Evolutionary conservation across 2,329 filamentous ascomycete genomes (phyloP), one percentile per base, ranked within the genome.

Genomic region (Exophiala viscosa): DNA sequence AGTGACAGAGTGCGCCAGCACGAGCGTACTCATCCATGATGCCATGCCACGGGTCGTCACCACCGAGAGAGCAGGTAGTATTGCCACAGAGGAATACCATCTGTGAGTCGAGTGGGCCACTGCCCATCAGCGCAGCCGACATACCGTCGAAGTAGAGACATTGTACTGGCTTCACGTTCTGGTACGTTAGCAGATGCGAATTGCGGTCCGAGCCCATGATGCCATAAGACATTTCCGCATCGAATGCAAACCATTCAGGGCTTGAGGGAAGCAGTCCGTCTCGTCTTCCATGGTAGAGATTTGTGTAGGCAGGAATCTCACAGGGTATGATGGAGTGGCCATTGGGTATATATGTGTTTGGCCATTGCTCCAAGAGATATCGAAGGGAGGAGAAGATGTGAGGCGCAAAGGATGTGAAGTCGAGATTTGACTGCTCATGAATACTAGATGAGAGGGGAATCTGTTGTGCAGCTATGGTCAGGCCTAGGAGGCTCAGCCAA

Each of bases 161-260:
- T 50, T 67, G 69, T 7, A 73, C 63, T 8, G 67, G 63, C 4
- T 70, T 70, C 14, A 68, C 74, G 1, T 74, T 75, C 58, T 77
- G 71, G 60, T 76, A 80, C 1, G 73, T 77, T 34, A 78, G 66
- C 66, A 79, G 66, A 52, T 73, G 71, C 7, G 73, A 74, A 45
- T 73, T 63, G 32, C 70, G 66, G 18, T 67, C 66, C 1, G 65
- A 65, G 15, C 76, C 76, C 70, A 77, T 78, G 55, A 80, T 79
- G 4, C 73, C 74, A 58, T 79, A 79, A n/a, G 75, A 69, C 76
- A 79, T 79, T 51, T 75, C 75, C 61, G 75, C 65, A 60, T 79
- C 77, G 57, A 80, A 75, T 5, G 76, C 73, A 17, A 79, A 65
- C 76, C 76, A 80, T 64, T 80, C 77, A 10, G 76, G 76, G 49